phyloP scores from a whole-genome alignment of 2,329 filamentous ascomycete species.

The Aspergillus brasiliensis region DNA sequence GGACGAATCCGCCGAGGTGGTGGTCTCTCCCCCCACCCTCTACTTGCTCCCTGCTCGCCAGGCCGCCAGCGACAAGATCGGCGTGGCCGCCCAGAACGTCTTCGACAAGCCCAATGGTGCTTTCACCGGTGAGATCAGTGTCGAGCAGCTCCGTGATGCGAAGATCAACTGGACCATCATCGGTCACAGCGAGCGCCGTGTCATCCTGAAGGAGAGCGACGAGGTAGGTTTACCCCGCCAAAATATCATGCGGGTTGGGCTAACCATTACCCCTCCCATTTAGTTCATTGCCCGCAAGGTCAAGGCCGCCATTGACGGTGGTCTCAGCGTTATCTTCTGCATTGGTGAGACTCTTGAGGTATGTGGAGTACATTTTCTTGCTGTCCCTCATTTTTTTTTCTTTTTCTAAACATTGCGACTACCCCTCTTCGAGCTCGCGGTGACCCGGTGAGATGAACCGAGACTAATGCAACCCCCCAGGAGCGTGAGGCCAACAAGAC shows the following conservation, averaged over 20 bases:
- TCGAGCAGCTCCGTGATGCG: constrained; percentile 85
- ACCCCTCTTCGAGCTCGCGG: constrained; percentile 10
- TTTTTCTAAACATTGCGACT: constrained; percentile 1
- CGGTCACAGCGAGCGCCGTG: constrained; percentile 93
- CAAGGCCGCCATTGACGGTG: constrained; percentile 85
- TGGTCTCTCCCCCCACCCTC: constrained; percentile 85
- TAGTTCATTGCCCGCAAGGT: constrained; percentile 86
- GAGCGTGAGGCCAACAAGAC: constrained; percentile 85
- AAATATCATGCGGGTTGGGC: neutral
- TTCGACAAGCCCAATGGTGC: constrained; percentile 96
- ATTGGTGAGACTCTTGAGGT: constrained; percentile 89
- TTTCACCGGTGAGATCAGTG: constrained; percentile 95
- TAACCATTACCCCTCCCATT: constrained; percentile 7
- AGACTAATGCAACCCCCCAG: constrained; percentile 34
- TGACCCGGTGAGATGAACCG: constrained; percentile 5
- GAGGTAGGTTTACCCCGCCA: constrained; percentile 43
- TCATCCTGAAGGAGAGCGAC: constrained; percentile 84
- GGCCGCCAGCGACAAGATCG: constrained; percentile 72
- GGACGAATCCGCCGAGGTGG: constrained; percentile 70
- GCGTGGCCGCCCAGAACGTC: constrained; percentile 94
- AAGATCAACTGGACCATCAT: constrained; percentile 87
- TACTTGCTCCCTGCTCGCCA: constrained; percentile 88
- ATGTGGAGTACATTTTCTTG: constrained; percentile 17
- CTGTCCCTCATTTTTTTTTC: constrained; percentile 12
- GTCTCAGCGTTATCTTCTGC: constrained; percentile 91